These are phyloP conservation scores for Heliamphora pulchella DNA, from an alignment of 179 eudicot genomes.

Conservation along the genomic window DNA sequence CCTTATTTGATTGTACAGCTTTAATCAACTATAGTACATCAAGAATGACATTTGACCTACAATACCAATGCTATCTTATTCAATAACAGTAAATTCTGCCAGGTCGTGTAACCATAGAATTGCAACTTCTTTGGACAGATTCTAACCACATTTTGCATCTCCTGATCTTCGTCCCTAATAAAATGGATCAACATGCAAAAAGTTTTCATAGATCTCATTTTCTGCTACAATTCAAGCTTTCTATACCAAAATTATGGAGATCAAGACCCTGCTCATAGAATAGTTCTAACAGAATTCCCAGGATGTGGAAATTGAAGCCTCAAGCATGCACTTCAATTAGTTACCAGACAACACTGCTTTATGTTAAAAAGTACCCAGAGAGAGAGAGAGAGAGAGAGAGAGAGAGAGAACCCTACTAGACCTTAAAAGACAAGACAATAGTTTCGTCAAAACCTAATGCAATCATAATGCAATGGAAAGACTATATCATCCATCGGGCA, in stretches of 20 bases:
- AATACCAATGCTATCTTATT: neutral
- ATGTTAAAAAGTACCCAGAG: neutral
- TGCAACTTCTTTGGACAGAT: neutral
- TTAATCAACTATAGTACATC: neutral
- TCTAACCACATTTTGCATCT: slow-evolving; percentile 1
- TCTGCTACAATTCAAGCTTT: neutral
- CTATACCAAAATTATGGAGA: neutral
- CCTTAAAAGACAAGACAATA: neutral
- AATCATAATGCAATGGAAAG: neutral
- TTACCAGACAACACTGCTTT: neutral
- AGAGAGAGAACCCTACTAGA: no score
- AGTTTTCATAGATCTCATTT: neutral
- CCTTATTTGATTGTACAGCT: neutral
- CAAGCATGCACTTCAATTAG: neutral
- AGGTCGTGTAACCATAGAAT: neutral
- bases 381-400: neutral
- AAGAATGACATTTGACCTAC: slow-evolving; percentile 3
- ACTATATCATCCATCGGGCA: neutral
- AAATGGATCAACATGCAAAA: neutral
- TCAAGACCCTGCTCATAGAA: neutral
- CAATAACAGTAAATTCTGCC: neutral
- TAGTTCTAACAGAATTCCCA: neutral
- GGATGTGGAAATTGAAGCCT: slow-evolving; percentile 7
- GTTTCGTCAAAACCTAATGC: neutral
- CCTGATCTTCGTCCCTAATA: neutral